Conservation (phyloP, 768 basidiomycete genomes). For the Phlegmacium glaucopus region DNA sequence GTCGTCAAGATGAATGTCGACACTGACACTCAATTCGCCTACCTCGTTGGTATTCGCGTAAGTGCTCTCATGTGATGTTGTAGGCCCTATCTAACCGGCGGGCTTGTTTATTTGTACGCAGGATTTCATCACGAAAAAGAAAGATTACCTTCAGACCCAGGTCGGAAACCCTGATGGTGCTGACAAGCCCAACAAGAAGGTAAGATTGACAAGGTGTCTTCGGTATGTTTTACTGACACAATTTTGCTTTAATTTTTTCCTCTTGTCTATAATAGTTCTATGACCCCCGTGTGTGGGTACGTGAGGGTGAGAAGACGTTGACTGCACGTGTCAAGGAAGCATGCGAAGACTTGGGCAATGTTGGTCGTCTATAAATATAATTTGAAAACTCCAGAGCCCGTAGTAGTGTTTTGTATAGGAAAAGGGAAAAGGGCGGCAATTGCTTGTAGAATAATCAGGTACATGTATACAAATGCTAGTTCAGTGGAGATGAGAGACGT, state of each 20-base stretch:
- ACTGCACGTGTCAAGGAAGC: slow-evolving; percentile 85
- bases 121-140: slow-evolving; percentile 86
- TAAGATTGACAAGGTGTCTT: slow-evolving; percentile 17
- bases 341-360: slow-evolving; percentile 82
- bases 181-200: slow-evolving; percentile 99
- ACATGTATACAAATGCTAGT: no score
- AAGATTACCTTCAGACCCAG: slow-evolving; percentile 84
- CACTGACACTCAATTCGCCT: slow-evolving; percentile 92
- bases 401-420: no score
- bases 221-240: not conserved
- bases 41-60: slow-evolving; percentile 81
- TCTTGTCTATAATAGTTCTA: slow-evolving; percentile 53
- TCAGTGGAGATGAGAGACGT: no score
- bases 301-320: slow-evolving; percentile 97
- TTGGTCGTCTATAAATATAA: slow-evolving; percentile 29
- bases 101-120: slow-evolving; percentile 22
- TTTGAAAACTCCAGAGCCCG: no score
- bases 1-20: slow-evolving; percentile 99
- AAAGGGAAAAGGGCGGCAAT: no score
- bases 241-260: not conserved
- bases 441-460: no score
- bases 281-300: slow-evolving; percentile 98
- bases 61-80: slow-evolving; percentile 7
- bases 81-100: not conserved
- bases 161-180: slow-evolving; percentile 96